These are phyloP conservation scores for Kluyveromyces wickerhamii DNA, from an alignment of 805 yeast species.

Conservation along the genomic window DNA sequence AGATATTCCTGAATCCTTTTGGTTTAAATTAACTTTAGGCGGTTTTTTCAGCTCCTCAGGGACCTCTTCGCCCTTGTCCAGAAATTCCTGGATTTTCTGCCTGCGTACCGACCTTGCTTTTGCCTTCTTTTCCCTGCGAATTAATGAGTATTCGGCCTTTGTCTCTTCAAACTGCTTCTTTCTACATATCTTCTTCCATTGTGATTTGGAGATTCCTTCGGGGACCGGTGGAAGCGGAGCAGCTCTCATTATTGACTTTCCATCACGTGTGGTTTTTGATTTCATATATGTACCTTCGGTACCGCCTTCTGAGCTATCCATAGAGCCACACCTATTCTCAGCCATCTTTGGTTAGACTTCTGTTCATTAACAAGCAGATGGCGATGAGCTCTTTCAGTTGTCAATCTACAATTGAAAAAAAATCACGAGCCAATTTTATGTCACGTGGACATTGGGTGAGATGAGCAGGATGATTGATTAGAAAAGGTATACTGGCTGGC, in stretches of 20 bases:
- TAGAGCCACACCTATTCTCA: no score
- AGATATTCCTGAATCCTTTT: conserved; percentile 39
- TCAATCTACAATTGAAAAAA: no score
- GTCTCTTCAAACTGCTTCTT: conserved; percentile 51
- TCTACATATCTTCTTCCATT: conserved; percentile 69
- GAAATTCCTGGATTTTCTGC: conserved; percentile 29
- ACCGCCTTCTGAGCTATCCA: no score
- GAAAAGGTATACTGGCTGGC: no score
- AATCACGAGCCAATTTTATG: no score
- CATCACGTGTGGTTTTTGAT: not conserved
- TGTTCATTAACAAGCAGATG: no score
- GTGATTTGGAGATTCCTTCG: conserved; percentile 79
- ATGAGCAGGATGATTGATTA: no score
- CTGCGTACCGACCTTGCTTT: conserved; percentile 35
- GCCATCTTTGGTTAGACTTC: no score
- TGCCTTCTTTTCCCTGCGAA: conserved; percentile 49
- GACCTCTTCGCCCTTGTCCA: conserved; percentile 34
- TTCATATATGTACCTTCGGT: no score
- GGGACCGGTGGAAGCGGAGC: conserved; percentile 42
- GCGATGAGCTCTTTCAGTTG: no score
- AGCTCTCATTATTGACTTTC: conserved; percentile 6
- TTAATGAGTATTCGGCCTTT: conserved; percentile 50
- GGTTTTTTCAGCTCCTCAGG: conserved; percentile 34
- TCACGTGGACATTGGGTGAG: no score
- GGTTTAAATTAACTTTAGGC: conserved; percentile 35